Evolutionary conservation across 352 stramenopile species (phyloP), one percentile per base, ranked within the genome.

Genomic region (Phytophthora pinifolia): DNA sequence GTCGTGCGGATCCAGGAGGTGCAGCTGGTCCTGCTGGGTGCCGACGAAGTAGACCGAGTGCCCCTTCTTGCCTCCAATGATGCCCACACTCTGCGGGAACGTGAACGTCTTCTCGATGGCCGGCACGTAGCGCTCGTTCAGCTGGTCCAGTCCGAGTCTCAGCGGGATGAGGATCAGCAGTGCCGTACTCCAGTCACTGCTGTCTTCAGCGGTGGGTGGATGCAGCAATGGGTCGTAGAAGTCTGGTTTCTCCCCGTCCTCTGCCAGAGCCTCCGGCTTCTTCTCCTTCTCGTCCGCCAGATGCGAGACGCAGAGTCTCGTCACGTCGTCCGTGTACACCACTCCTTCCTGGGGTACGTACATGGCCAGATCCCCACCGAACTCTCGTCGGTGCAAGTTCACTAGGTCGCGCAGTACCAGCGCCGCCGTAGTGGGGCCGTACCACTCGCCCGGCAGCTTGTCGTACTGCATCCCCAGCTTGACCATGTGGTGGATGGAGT

Each of bases 11-110:
- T 97, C 88, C 13, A 96, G 61, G 13, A 94, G 62, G 49, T 90
- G 82, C 37, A 97, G 57, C 22, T 84, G 79, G 52, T 90, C 72
- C 5, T 85, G 78, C 55, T 96, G 83, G 6, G 89, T 79, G 27
- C 92, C 94, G 32, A 98, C 96, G 81, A 98, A 98, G 73, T 97
- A 98, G 41, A 98, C 84, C 9, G 95, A 97, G 70, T 98, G 91
- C 7, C 92, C 78, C 32, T 96, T 96, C 56, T 96, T 96, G 50
- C 95, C 95, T 34, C 95, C 95, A 29, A 98, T 86, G 61, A 98
- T 96, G 8, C 95, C 95, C 15, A 98, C 86, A 32, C 86, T 98
- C 62, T 98, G 91, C 12, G 88, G 87, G 36, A 98, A 92, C 50
- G 75, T 64, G 46, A 98, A 92, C 17, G 81, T 89, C 42, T 86